Evolutionary conservation across 345 rosid species (phyloP).

Genomic region (Adansonia digitata): DNA sequence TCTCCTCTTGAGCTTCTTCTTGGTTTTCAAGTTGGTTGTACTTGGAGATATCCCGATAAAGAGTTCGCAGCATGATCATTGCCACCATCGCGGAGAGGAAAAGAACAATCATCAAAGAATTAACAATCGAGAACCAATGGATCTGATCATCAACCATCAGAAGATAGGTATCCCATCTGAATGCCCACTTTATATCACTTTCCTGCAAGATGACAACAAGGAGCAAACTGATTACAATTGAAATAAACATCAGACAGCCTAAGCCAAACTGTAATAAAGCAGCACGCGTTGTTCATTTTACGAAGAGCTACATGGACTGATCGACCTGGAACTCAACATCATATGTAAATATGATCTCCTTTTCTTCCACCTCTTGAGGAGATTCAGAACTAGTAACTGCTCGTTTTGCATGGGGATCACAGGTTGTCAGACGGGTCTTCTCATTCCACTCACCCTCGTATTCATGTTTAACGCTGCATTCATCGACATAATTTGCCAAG

Average conservation of each 20-base stretch:
- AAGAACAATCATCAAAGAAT: constrained; percentile 90
- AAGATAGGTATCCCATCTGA: constrained; percentile 93
- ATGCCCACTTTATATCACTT: constrained; percentile 93
- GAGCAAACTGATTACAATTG: background rate
- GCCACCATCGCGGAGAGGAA: constrained; percentile 98
- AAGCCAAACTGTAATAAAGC: background rate
- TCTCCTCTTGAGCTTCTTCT: constrained; percentile 91
- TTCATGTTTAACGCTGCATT: constrained; percentile 64
- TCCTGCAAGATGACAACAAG: constrained; percentile 39
- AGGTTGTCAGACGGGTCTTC: constrained; percentile 59
- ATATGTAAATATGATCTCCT: constrained; percentile 72
- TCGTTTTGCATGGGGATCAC: constrained; percentile 85
- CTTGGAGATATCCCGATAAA: constrained; percentile 85
- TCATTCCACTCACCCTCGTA: constrained; percentile 71
- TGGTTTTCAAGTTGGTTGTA: constrained; percentile 94
- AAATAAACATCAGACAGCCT: background rate
- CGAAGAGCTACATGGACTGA: constrained; percentile 10
- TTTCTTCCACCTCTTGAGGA: constrained; percentile 82
- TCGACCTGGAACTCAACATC: constrained; percentile 88
- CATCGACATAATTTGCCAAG: constrained; percentile 18
- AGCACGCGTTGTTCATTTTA: background rate
- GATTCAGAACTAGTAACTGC: constrained; percentile 64
- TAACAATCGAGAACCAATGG: constrained; percentile 91
- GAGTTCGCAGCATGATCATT: constrained; percentile 92
- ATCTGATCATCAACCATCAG: constrained; percentile 92